phyloP scores from a whole-genome alignment of 1,284 basidiomycete genomes.

The Papiliotrema terrestris region DNA sequence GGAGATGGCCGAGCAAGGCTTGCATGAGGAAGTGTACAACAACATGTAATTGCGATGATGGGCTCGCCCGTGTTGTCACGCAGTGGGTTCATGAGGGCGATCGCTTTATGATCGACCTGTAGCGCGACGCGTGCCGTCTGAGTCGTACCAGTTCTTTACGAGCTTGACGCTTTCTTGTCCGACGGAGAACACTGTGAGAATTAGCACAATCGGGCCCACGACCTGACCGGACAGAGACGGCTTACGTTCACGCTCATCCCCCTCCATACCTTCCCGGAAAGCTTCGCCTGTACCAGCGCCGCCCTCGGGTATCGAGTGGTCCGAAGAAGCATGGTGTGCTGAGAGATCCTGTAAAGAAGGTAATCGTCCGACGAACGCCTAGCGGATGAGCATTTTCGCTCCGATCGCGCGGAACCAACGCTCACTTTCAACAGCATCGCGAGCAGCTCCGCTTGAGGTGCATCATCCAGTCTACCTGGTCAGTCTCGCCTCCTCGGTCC shows the following conservation, averaged over 20 bases:
- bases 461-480: slow-evolving; percentile 61
- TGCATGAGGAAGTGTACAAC: no score
- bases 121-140: slow-evolving; percentile 7
- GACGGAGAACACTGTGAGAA: slow-evolving; percentile 65
- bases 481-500: neutral
- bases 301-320: slow-evolving; percentile 49
- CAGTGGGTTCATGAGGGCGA: no score
- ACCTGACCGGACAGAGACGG: slow-evolving; percentile 12
- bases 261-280: slow-evolving; percentile 83
- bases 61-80: no score
- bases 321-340: slow-evolving; percentile 72
- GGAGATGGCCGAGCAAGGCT: no score
- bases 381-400: neutral
- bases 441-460: slow-evolving; percentile 64
- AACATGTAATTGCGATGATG: no score
- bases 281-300: slow-evolving; percentile 56
- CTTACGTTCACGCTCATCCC: slow-evolving; percentile 79
- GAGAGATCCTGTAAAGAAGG: slow-evolving; percentile 82
- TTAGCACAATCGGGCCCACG: neutral
- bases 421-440: slow-evolving; percentile 64
- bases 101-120: neutral
- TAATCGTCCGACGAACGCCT: slow-evolving; percentile 77
- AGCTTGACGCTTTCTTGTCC: slow-evolving; percentile 74
- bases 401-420: slow-evolving; percentile 1
- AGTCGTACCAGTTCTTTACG: slow-evolving; percentile 78